A percentile compares a stretch with the other conserved stretches of the same genome.
These are phyloP conservation scores for Russula sp. DNA, from an alignment of 768 basidiomycete species.

Conservation along the genomic window DNA sequence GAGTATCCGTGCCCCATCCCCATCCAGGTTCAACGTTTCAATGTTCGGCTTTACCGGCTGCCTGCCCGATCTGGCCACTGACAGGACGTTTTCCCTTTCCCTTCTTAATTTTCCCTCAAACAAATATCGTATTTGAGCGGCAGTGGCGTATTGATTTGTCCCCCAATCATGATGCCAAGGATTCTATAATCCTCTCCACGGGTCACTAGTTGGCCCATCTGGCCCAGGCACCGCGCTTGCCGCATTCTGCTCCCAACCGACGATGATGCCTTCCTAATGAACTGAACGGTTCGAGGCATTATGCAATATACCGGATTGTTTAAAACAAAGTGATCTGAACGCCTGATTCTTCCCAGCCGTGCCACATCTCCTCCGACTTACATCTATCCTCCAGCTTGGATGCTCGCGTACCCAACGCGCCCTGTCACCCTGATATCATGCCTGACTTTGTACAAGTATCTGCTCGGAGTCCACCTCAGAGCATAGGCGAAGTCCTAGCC, in stretches of 20 bases:
- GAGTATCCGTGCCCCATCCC: too few relatives aligned
- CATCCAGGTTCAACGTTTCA: too few relatives aligned
- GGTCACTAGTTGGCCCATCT: not conserved
- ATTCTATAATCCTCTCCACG: not conserved
- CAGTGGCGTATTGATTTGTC: not conserved
- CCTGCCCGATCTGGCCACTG: too few relatives aligned
- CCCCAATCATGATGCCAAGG: not conserved
- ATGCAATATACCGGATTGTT: not conserved
- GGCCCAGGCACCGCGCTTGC: not conserved
- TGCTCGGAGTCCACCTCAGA: not conserved
- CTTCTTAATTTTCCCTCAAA: not conserved
- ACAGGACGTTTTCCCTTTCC: not conserved
- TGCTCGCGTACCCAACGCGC: not conserved
- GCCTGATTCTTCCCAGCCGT: not conserved
- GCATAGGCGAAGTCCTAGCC: not conserved
- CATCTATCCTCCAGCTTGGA: not conserved
- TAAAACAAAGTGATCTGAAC: not conserved
- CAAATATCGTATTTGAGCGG: not conserved
- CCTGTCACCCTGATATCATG: not conserved
- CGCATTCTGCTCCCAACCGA: not conserved
- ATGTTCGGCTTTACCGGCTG: too few relatives aligned
- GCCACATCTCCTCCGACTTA: not conserved
- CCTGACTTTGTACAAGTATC: not conserved
- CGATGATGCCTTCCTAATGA: not conserved
- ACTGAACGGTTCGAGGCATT: not conserved